A percentile compares a stretch with the other conserved stretches of the same genome.
Evolutionary conservation across 129 eudicot species (phyloP).

Genomic region (carrot (Daucus carota)): DNA sequence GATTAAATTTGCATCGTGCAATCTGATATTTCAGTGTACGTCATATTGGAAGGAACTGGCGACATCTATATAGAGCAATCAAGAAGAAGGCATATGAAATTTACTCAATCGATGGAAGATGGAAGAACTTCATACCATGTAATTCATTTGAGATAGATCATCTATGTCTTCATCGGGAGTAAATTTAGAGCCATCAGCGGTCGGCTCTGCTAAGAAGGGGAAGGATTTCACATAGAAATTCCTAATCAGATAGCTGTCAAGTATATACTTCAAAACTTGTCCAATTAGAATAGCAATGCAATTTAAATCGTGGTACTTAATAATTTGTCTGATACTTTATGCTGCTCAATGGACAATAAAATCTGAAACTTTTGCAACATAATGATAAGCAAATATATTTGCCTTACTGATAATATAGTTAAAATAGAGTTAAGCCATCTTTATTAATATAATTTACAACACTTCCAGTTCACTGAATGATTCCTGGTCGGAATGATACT

Average conservation of each 20-base stretch:
- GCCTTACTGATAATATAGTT: neutral
- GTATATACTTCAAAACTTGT: neutral
- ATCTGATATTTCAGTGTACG: neutral
- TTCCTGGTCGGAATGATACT: neutral
- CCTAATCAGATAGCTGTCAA: neutral
- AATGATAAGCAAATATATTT: neutral
- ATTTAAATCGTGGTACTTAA: neutral
- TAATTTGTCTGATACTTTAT: neutral
- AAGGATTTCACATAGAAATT: neutral
- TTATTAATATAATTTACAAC: neutral
- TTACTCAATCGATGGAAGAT: neutral
- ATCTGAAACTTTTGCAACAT: neutral
- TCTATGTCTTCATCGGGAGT: slow-evolving; percentile 33
- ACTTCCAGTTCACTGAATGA: neutral
- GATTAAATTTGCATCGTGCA: neutral
- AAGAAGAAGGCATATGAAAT: neutral
- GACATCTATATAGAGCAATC: neutral
- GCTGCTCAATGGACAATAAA: neutral
- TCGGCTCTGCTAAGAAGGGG: slow-evolving; percentile 31
- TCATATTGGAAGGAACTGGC: neutral
- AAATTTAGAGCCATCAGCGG: slow-evolving; percentile 25
- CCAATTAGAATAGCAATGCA: neutral
- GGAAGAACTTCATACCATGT: slow-evolving; percentile 27
- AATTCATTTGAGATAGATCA: slow-evolving; percentile 38
- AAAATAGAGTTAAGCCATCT: neutral